Base-by-base conservation (phyloP, 164 flowering plant genomes). In the Litsea cubeba region DNA sequence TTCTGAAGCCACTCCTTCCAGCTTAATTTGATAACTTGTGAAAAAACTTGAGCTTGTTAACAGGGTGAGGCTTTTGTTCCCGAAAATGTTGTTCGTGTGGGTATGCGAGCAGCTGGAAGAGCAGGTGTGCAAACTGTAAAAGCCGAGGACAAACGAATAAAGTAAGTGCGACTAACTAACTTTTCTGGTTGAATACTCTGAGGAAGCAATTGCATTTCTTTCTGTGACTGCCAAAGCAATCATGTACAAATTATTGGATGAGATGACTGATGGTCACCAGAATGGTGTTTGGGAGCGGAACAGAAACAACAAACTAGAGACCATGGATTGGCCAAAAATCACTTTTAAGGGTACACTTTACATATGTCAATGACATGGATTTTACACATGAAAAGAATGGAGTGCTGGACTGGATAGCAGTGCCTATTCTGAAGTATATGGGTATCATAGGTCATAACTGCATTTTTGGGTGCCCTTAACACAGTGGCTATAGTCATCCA, bases 61-160 rank as follows among this genome's bases (percentile, higher is more conserved):
- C 82, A 94, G 97, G 97, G 96, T 3, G 98, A 95, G 86, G 97
- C 98, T 66, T 89, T 91, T 82, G 89, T 95, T 77, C 99, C 96
- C 12, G 97, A 95, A 75, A 88, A 84, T 74, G 79, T 88, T 17
- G 95, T 93, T 28, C 93, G 89, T 14, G 75, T 87, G 76, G 97
- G 96, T 40, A 78, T 80, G 57, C 88, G 97, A 71, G 76, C 51
- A 23, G 88, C 72, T 2, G 98, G 98, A 22, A 84, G 97, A 82
- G 85, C 77, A 72, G 95, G 95, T 25, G 93, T 93, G 26, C 84
- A 85, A 71, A 90, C 88, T 18, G 3, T 89, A 50, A 84, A 83
- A 81, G 91, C 92, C 3, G 83, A 75, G 65, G 94, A 95, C 79
- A 79, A 85, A 26, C 82, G 91, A 64, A 93, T 95, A 68, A 91